Conservation (phyloP, 1,139 yeast species). For the Sugiyamaella xylanicola region DNA sequence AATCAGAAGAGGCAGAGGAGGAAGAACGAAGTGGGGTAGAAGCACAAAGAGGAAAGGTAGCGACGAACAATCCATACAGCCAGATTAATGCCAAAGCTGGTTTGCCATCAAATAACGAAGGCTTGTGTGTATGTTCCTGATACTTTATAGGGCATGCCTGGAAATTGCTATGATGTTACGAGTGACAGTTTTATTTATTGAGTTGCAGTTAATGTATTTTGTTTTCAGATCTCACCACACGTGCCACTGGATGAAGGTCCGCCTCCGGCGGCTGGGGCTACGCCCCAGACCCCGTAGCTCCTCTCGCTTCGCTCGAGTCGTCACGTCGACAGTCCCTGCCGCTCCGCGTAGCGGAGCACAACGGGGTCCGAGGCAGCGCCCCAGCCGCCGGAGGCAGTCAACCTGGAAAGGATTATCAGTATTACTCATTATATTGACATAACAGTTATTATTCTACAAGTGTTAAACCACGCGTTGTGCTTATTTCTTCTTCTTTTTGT, state of each 20-base stretch:
- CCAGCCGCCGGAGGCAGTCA: background rate
- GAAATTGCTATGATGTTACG: background rate
- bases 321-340: too few relatives aligned
- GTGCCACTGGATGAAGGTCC: too few relatives aligned
- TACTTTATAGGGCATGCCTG: background rate
- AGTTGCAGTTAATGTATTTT: background rate
- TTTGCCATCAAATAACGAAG: background rate
- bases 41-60: too few relatives aligned
- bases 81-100: background rate
- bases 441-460: conserved; percentile 14
- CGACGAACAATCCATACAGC: background rate
- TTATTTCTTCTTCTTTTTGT: conserved; percentile 23
- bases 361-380: background rate
- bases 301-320: background rate
- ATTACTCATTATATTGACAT: conserved; percentile 14
- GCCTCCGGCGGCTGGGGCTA: background rate
- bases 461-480: background rate
- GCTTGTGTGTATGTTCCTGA: background rate
- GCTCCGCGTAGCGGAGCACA: background rate
- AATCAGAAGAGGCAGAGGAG: too few relatives aligned
- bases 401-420: background rate
- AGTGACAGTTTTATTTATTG: background rate
- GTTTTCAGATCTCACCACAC: too few relatives aligned
- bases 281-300: background rate
- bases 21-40: too few relatives aligned